Evolutionary conservation across 1,284 basidiomycete species (phyloP).

Genomic region (Fomes fomentarius): DNA sequence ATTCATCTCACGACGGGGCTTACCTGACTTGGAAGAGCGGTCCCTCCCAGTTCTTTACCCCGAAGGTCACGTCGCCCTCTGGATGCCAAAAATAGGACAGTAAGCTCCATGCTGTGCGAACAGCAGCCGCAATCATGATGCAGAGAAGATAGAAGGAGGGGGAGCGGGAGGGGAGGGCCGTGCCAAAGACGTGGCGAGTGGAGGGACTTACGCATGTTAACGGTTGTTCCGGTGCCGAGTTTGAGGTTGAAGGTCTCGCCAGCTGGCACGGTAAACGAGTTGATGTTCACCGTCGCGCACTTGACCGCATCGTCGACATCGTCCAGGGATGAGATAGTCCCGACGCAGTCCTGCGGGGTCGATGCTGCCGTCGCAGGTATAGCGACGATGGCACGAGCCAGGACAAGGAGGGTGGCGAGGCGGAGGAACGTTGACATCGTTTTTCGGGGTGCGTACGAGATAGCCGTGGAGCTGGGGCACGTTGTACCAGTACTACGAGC

Average conservation of each 20-base stretch:
- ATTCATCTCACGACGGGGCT: not conserved
- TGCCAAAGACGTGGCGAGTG: not conserved
- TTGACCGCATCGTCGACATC: constrained; percentile 36
- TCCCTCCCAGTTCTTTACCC: constrained; percentile 24
- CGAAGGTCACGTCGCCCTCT: constrained; percentile 28
- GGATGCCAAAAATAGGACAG: constrained; percentile 10
- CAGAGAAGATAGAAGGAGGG: not conserved
- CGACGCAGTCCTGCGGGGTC: constrained; percentile 36
- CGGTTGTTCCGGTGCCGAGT: constrained; percentile 17
- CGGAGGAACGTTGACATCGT: constrained; percentile 18
- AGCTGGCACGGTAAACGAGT: constrained; percentile 32
- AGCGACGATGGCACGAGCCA: constrained; percentile 11
- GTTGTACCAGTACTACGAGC: not conserved
- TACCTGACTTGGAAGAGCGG: constrained; percentile 29
- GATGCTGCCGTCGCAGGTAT: constrained; percentile 10
- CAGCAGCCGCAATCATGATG: constrained; percentile 8
- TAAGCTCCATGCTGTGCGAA: not conserved
- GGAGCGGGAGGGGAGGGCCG: not conserved
- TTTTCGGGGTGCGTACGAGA: not conserved
- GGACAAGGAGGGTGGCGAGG: constrained; percentile 15
- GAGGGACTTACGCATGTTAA: constrained; percentile 26
- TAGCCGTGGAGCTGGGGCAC: constrained; percentile 8
- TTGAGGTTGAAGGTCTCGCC: constrained; percentile 26
- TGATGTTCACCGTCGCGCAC: constrained; percentile 41
- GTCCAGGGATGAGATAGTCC: constrained; percentile 37